Evolutionary conservation across 129 eudicot genomes (phyloP).

Genomic region (Pseudognaphalium luteoalbum): DNA sequence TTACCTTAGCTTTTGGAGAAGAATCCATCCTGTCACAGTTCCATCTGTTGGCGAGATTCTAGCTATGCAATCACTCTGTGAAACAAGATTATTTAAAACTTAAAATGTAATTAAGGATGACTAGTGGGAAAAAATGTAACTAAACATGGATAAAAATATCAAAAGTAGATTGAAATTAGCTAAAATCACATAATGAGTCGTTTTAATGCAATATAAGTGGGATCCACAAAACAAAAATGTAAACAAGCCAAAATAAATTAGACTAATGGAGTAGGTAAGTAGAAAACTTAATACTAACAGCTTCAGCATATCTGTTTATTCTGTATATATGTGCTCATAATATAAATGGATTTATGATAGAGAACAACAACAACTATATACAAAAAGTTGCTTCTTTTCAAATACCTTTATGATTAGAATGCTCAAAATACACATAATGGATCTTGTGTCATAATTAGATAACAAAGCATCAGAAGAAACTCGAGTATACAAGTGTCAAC

Average conservation of each 20-base stretch:
- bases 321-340: not conserved
- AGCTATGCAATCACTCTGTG: slow-evolving; percentile 9
- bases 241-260: not conserved
- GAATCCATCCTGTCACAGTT: slow-evolving; percentile 50
- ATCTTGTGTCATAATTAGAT: not conserved
- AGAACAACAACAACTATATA: not conserved
- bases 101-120: not conserved
- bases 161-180: not conserved
- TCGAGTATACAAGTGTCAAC: slow-evolving; percentile 3
- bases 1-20: slow-evolving; percentile 70
- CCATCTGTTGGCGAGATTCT: slow-evolving; percentile 5
- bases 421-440: slow-evolving; percentile 1
- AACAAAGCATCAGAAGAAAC: slow-evolving; percentile 9
- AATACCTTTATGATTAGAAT: not conserved
- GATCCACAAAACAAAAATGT: not conserved
- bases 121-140: not conserved
- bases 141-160: not conserved
- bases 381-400: not conserved
- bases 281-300: not conserved
- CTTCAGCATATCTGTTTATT: not conserved
- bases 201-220: no score
- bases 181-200: not conserved
- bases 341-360: not conserved
- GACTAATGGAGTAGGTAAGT: not conserved
- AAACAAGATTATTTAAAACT: not conserved